Percentiles rank a stretch among this genome's conserved stretches.
phyloP scores from a whole-genome alignment of 176 grass and related monocot genomes.

The Secale cereale region DNA sequence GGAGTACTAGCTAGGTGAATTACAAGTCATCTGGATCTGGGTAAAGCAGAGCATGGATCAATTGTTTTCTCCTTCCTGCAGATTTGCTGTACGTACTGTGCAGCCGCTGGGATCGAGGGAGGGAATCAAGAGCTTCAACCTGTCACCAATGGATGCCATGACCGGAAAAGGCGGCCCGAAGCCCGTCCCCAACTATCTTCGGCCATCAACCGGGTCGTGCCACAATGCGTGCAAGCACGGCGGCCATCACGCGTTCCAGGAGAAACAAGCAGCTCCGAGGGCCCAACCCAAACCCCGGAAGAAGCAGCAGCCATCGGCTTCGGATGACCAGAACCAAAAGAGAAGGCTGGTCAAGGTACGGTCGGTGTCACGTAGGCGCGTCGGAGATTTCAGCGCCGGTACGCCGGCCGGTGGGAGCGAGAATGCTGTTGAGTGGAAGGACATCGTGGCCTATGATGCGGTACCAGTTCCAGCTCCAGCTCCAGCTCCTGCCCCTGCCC shows the following conservation, averaged over 20 bases:
- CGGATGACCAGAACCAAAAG: neutral
- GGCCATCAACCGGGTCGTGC: constrained; percentile 54
- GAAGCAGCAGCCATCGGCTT: constrained; percentile 10
- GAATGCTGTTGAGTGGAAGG: constrained; percentile 52
- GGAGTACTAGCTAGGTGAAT: neutral
- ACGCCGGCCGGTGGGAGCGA: neutral
- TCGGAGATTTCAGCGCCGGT: neutral
- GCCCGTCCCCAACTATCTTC: constrained; percentile 44
- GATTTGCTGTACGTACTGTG: neutral
- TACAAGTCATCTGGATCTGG: no score
- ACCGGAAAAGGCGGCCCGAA: constrained; percentile 4
- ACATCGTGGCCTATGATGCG: constrained; percentile 44
- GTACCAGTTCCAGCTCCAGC: neutral
- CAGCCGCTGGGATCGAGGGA: neutral
- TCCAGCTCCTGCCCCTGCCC: no score
- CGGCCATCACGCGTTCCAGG: constrained; percentile 24
- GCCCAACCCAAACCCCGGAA: neutral
- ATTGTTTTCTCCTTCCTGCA: neutral
- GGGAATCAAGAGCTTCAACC: neutral
- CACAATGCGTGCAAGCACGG: constrained; percentile 75
- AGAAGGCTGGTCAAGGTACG: constrained; percentile 30
- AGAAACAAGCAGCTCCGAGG: constrained; percentile 12
- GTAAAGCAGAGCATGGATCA: neutral
- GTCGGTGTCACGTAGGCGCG: constrained; percentile 38
- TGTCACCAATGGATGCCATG: constrained; percentile 13